Conservation (phyloP, 495 filamentous ascomycete species). For the Cercophora newfieldiana region DNA sequence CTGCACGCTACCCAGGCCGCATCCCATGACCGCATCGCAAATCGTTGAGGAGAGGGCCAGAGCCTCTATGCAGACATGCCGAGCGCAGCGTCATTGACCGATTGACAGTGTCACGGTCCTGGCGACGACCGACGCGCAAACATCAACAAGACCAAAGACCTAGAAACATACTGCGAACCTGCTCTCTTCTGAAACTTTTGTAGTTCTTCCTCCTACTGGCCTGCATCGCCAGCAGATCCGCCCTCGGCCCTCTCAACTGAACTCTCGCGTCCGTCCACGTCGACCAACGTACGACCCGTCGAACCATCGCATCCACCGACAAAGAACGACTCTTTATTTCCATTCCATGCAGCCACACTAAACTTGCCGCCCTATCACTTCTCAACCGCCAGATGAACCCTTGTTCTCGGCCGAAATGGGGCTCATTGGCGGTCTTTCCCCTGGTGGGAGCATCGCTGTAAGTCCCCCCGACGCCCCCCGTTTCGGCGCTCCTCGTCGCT, state of each 20-base stretch:
- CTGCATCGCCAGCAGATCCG: background rate
- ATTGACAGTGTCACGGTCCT: constrained; percentile 3
- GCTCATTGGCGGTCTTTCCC: constrained; percentile 79
- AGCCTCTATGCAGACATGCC: constrained; percentile 3
- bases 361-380: constrained; percentile 17
- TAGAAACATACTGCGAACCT: background rate
- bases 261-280: background rate
- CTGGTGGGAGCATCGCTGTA: constrained; percentile 83
- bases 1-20: background rate
- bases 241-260: background rate
- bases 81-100: constrained; percentile 5
- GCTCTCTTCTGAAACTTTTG: background rate
- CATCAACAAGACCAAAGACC: background rate
- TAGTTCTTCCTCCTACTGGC: background rate
- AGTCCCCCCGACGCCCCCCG: constrained; percentile 39
- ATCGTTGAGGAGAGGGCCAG: background rate
- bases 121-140: background rate
- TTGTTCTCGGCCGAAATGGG: constrained; percentile 54
- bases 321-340: background rate
- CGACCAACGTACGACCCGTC: too few species aligned
- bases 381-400: constrained; percentile 33
- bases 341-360: constrained; percentile 31
- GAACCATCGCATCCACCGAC: background rate
- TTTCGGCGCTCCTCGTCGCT: constrained; percentile 6
- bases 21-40: background rate